Conservation (phyloP, 768 basidiomycete species). For the Tricholoma furcatifolium region DNA sequence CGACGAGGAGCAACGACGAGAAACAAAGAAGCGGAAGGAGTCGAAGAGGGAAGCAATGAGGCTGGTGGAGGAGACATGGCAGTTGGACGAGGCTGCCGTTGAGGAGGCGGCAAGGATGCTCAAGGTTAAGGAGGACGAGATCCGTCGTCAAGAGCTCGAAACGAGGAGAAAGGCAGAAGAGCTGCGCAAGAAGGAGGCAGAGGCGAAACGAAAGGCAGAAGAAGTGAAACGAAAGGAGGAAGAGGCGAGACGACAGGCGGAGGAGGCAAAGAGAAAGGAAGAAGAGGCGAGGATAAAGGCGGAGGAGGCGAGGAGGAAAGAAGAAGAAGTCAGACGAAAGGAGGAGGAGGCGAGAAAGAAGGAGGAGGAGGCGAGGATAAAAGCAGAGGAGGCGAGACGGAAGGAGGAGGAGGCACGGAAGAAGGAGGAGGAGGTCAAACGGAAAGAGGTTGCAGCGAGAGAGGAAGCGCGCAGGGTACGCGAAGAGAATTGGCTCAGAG, state of each 20-base stretch:
- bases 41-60: slow-evolving; percentile 13
- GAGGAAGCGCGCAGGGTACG: slow-evolving; percentile 26
- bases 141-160: slow-evolving; percentile 18
- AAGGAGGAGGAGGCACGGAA: slow-evolving; percentile 24
- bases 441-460: slow-evolving; percentile 29
- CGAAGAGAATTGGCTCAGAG: slow-evolving; percentile 22
- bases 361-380: slow-evolving; percentile 17
- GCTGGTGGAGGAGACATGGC: slow-evolving; percentile 14
- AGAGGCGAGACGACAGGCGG: slow-evolving; percentile 20
- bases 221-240: slow-evolving; percentile 24
- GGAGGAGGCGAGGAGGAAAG: slow-evolving; percentile 19
- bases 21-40: slow-evolving; percentile 9
- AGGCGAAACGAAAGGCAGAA: slow-evolving; percentile 18
- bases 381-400: slow-evolving; percentile 27
- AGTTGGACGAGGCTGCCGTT: slow-evolving; percentile 23
- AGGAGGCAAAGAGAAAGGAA: slow-evolving; percentile 21
- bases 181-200: slow-evolving; percentile 22
- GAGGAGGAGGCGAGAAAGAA: slow-evolving; percentile 26
- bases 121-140: slow-evolving; percentile 20
- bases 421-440: slow-evolving; percentile 25
- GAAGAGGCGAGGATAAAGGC: slow-evolving; percentile 28
- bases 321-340: slow-evolving; percentile 19
- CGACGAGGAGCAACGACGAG: slow-evolving; percentile 9
- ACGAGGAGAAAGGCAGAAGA: slow-evolving; percentile 21
- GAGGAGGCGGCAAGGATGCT: slow-evolving; percentile 24